Evolutionary conservation across 345 rosid species (phyloP), one percentile per base, ranked within the genome.

Genomic region (Citrus glauca): DNA sequence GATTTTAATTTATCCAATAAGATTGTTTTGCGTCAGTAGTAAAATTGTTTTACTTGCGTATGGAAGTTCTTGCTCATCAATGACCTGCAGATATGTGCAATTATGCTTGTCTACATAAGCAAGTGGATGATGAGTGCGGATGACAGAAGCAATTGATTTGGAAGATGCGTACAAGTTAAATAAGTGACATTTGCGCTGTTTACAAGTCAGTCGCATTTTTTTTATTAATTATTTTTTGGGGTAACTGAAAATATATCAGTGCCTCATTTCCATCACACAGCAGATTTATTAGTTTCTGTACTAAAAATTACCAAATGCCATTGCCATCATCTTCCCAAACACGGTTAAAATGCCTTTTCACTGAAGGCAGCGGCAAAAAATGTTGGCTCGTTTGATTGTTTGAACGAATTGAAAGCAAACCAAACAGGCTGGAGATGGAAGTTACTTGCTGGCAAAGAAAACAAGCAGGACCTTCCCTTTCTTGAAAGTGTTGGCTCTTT

Each of bases 401-500:
- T 1, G 68, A 38, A 19, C 2, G 22, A 42, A 6, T 32, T 40
- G 45, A 62, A 28, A 42, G 40, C 17, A 62, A 27, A 61, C 55
- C 64, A 72, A 73, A 17, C 76, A 65, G 71, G 30, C 71, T 75
- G 78, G 50, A 50, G 28, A 4, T 32, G 32, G 63, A 64, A 16
- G 45, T 48, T 55, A 61, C 25, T 17, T 73, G 37, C n/a, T 60
- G 77, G 67, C 67, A 73, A 25, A 22, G 32, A 60, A 38, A 66
- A 9, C 27, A 50, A 60, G 42, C 60, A 45, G 45, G 11, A 45
- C 63, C 17, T 11, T 42, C 50, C 50, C 50, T 10, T 42, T 42
- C 50, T 11, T 42, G 14, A 11, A 42, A 42, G 4, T 45, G 50
- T 3, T 45, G 14, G 50, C 14, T 45, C 50, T 45, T 45, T 45